Evolutionary conservation across 1,284 basidiomycete species (phyloP).

Genomic region (Papiliotrema terrestris): DNA sequence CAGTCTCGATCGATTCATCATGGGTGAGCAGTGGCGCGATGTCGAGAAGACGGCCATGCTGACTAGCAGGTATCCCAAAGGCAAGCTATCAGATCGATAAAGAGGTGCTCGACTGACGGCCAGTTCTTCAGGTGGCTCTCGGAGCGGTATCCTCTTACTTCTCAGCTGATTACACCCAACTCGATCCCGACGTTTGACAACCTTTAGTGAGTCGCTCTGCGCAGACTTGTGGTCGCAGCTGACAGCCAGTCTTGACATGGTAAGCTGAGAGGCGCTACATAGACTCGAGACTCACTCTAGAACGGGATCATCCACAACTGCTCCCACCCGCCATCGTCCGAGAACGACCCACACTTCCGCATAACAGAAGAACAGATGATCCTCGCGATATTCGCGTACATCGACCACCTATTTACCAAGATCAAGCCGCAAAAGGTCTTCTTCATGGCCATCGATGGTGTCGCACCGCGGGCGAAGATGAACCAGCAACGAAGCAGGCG

Average conservation of each 20-base stretch:
- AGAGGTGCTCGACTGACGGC: not conserved
- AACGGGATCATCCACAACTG: slow-evolving; percentile 99
- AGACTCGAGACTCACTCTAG: slow-evolving; percentile 52
- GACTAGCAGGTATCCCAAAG: slow-evolving; percentile 36
- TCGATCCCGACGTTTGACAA: slow-evolving; percentile 53
- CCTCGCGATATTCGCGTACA: slow-evolving; percentile 93
- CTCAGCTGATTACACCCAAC: slow-evolving; percentile 96
- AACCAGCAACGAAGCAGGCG: slow-evolving; percentile 95
- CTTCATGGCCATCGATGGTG: slow-evolving; percentile 98
- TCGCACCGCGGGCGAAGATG: slow-evolving; percentile 98
- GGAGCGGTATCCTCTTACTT: slow-evolving; percentile 96
- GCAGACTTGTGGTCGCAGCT: not conserved
- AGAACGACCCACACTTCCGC: slow-evolving; percentile 91
- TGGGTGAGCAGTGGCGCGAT: slow-evolving; percentile 19
- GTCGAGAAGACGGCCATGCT: not conserved
- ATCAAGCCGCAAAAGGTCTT: slow-evolving; percentile 96
- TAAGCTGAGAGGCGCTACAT: not conserved
- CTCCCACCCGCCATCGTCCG: slow-evolving; percentile 54
- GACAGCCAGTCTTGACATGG: slow-evolving; percentile 36
- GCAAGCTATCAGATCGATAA: slow-evolving; percentile 6
- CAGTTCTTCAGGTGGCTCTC: slow-evolving; percentile 59
- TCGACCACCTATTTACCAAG: slow-evolving; percentile 94
- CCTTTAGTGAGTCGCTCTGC: slow-evolving; percentile 46
- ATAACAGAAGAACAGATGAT: slow-evolving; percentile 96
- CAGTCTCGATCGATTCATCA: slow-evolving; percentile 12